phyloP scores from a whole-genome alignment of 2,329 filamentous ascomycete species.

The Sporothrix schenckii region DNA sequence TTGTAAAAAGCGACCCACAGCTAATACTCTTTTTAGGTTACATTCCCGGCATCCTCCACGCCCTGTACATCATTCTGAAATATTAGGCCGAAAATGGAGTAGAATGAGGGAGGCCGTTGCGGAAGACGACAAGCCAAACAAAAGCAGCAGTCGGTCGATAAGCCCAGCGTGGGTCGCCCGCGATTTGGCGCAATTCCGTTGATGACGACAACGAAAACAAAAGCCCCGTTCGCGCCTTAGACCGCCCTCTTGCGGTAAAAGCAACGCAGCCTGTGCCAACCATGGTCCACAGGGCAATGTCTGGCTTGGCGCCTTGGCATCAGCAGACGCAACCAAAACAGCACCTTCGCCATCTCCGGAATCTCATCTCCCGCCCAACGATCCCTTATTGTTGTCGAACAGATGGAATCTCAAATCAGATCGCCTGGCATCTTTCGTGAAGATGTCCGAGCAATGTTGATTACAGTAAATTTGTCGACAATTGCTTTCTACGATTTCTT shows the following conservation, averaged over 20 bases:
- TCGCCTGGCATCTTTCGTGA: slow-evolving; percentile 1
- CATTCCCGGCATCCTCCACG: slow-evolving; percentile 87
- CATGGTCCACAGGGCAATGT: neutral
- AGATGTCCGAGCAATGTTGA: too few relatives aligned
- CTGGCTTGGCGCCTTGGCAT: slow-evolving; percentile 20
- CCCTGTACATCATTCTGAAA: slow-evolving; percentile 90
- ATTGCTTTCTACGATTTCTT: neutral
- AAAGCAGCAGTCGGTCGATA: neutral
- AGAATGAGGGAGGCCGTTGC: neutral
- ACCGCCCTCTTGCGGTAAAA: neutral
- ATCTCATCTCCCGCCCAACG: neutral
- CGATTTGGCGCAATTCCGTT: too few relatives aligned
- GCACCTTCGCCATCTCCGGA: neutral
- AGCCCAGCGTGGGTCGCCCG: too few relatives aligned
- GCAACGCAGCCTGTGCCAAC: neutral
- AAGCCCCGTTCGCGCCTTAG: neutral
- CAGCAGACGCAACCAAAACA: neutral
- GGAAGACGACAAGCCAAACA: neutral
- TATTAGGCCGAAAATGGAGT: slow-evolving; percentile 57
- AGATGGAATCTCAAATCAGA: neutral
- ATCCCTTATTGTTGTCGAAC: slow-evolving; percentile 10
- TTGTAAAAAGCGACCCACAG: neutral
- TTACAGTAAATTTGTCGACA: neutral
- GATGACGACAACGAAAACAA: slow-evolving; percentile 1
- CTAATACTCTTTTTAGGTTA: slow-evolving; percentile 46